A percentile compares a stretch with the other conserved stretches of the same genome.
These are phyloP conservation scores for Vigna hirtella DNA, from an alignment of 306 rosid genomes.

Conservation along the genomic window DNA sequence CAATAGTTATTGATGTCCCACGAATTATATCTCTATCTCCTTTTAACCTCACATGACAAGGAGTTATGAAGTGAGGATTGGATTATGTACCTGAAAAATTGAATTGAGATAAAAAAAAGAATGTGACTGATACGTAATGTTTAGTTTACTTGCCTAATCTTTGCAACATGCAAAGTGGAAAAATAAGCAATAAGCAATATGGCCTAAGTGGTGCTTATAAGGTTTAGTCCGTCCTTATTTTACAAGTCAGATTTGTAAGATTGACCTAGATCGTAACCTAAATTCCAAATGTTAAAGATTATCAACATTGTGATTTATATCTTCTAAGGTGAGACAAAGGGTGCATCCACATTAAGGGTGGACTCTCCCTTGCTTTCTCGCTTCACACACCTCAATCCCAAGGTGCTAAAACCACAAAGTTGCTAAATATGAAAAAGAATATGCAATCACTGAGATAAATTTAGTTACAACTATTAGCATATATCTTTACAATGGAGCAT, in stretches of 20 bases:
- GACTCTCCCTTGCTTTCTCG: not conserved
- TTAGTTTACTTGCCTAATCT: not conserved
- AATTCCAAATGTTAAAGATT: not conserved
- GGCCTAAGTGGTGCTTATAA: no score
- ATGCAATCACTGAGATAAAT: conserved; percentile 26
- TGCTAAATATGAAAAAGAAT: not conserved
- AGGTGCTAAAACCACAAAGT: not conserved
- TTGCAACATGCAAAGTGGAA: conserved; percentile 3
- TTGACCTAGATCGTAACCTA: not conserved
- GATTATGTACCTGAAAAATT: conserved; percentile 10
- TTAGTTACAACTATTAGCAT: conserved; percentile 5
- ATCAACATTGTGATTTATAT: not conserved
- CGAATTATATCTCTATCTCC: not conserved
- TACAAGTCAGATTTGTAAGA: not conserved
- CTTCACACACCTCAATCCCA: not conserved
- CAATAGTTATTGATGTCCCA: conserved; percentile 20
- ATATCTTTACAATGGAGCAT: conserved; percentile 8
- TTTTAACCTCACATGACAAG: conserved; percentile 2
- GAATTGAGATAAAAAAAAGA: conserved; percentile 12
- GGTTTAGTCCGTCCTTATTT: not conserved
- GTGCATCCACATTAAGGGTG: not conserved
- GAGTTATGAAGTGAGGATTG: conserved; percentile 5
- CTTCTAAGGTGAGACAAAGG: not conserved
- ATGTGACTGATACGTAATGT: conserved; percentile 5
- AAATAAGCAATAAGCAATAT: not conserved